Evolutionary conservation across 345 rosid genomes (phyloP).

Genomic region (Citrus reticulata): DNA sequence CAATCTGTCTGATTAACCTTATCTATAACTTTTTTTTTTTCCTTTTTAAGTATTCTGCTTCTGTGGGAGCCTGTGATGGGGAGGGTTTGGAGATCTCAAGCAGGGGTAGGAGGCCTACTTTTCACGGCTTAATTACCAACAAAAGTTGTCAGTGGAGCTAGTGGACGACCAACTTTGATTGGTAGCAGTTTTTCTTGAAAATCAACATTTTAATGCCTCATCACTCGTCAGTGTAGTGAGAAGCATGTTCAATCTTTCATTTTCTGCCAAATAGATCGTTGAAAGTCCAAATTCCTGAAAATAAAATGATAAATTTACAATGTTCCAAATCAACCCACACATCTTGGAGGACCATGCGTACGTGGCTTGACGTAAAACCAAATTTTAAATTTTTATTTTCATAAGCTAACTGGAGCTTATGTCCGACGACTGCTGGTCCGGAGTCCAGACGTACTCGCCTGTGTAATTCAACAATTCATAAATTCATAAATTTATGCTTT

Average conservation of each 20-base stretch:
- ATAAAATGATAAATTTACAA: background rate
- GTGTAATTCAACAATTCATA: background rate
- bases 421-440: background rate
- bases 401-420: background rate
- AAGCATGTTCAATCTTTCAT: background rate
- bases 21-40: background rate
- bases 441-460: background rate
- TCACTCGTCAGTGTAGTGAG: no score
- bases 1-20: background rate
- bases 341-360: background rate
- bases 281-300: background rate
- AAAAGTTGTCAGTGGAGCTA: background rate
- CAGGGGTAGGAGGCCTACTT: no score
- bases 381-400: background rate
- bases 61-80: no score
- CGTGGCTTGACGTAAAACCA: background rate
- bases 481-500: no score
- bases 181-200: background rate
- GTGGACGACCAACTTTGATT: background rate
- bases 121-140: background rate
- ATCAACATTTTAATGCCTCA: background rate
- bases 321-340: background rate
- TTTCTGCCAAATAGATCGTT: background rate
- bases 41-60: no score
- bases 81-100: no score